These are phyloP conservation scores for Arachis hypogaea DNA, from an alignment of 306 rosid genomes.

Conservation along the genomic window DNA sequence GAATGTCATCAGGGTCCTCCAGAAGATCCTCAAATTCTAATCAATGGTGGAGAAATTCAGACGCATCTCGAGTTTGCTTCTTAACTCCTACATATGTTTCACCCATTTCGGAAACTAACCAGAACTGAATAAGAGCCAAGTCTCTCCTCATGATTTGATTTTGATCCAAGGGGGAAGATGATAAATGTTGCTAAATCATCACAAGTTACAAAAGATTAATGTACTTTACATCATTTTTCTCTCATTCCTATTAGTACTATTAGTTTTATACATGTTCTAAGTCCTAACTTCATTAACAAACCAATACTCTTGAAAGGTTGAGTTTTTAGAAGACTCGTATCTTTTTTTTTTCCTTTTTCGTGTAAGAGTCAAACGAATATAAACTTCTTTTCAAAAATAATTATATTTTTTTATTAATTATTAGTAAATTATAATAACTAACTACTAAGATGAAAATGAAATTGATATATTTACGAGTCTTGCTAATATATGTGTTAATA, in stretches of 20 bases:
- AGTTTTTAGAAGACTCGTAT: too few species aligned
- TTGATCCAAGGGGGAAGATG: not conserved
- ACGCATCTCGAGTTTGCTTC: conserved; percentile 51
- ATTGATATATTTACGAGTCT: too few species aligned
- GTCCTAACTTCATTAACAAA: too few species aligned
- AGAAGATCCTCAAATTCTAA: conserved; percentile 44
- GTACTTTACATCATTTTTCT: not conserved
- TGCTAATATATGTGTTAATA: too few species aligned
- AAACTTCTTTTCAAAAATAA: too few species aligned
- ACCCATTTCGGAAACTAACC: conserved; percentile 46
- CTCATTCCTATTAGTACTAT: not conserved
- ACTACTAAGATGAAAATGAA: too few species aligned
- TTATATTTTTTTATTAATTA: too few species aligned
- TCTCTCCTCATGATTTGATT: not conserved
- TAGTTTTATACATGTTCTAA: too few species aligned
- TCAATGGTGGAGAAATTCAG: conserved; percentile 48
- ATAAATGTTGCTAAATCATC: conserved; percentile 10
- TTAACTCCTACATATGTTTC: conserved; percentile 43
- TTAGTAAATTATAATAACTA: too few species aligned
- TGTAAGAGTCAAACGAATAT: too few species aligned
- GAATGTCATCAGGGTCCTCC: conserved; percentile 56
- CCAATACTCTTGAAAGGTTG: too few species aligned
- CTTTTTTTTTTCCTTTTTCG: too few species aligned
- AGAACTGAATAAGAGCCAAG: not conserved
- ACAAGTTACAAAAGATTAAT: not conserved